Conservation (phyloP, 768 basidiomycete genomes). For the Pluteus cervinus region DNA sequence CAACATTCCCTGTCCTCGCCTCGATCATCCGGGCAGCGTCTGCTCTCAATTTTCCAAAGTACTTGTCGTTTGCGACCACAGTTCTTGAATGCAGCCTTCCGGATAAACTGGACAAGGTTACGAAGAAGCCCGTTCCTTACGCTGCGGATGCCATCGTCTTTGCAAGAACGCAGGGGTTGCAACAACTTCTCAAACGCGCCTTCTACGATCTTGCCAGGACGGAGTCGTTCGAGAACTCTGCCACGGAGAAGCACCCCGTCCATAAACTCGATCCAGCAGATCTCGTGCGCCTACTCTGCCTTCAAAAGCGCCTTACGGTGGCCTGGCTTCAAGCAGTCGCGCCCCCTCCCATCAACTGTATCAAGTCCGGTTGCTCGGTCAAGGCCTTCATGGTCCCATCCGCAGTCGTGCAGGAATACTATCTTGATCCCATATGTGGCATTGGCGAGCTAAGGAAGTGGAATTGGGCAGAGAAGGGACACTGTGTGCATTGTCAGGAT, state of each 20-base stretch:
- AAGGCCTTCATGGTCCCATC: too few relatives aligned
- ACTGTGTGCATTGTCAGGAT: too few relatives aligned
- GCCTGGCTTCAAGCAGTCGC: too few relatives aligned
- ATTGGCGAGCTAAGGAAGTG: too few relatives aligned
- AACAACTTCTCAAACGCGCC: not conserved
- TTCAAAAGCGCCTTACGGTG: slow-evolving; percentile 7
- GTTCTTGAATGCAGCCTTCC: not conserved
- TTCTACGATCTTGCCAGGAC: not conserved
- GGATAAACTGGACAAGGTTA: not conserved
- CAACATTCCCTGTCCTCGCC: not conserved
- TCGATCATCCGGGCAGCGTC: not conserved
- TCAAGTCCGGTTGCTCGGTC: too few relatives aligned
- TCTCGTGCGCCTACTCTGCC: slow-evolving; percentile 4
- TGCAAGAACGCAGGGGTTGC: not conserved
- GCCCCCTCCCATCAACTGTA: too few relatives aligned
- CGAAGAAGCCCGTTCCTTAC: not conserved
- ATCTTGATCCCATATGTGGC: too few relatives aligned
- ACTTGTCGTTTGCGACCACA: not conserved
- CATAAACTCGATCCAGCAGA: slow-evolving; percentile 3
- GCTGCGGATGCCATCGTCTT: not conserved
- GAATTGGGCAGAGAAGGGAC: too few relatives aligned
- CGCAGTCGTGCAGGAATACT: too few relatives aligned
- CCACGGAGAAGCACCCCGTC: not conserved
- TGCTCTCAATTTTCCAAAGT: not conserved
- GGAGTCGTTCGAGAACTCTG: not conserved